Percentiles rank a stretch among this genome's conserved stretches.
phyloP scores from a whole-genome alignment of 345 rosid species.

The Heritiera fomes region DNA sequence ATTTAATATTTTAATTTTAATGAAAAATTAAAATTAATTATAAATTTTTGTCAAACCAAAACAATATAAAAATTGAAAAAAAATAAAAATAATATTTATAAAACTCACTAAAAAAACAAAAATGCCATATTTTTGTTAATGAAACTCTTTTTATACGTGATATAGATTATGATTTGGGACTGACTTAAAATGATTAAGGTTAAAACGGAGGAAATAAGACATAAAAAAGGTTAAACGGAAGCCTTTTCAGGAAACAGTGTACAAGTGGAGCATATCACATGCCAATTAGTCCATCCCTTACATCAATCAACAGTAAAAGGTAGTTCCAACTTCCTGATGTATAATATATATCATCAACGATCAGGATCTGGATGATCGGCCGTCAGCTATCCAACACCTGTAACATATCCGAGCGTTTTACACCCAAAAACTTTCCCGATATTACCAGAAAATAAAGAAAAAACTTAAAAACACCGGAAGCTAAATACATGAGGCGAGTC shows the following conservation, averaged over 20 bases:
- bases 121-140: no score
- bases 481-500: neutral
- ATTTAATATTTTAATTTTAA: no score
- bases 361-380: neutral
- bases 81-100: no score
- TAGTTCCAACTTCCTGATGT: neutral
- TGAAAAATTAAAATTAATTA: no score
- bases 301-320: neutral
- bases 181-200: no score
- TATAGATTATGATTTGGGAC: no score
- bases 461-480: neutral
- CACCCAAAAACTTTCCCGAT: slow-evolving; percentile 1
- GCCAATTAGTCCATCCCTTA: neutral
- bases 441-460: neutral
- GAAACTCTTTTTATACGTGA: no score
- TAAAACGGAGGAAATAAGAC: no score
- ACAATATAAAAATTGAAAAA: no score
- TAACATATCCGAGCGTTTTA: slow-evolving; percentile 3
- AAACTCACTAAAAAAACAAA: no score
- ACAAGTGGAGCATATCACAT: neutral
- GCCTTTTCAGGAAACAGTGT: neutral
- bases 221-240: neutral
- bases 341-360: neutral
- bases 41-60: no score
- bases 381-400: slow-evolving; percentile 9